Evolutionary conservation across 371 early-diverging fungal genomes (phyloP).

Genomic region (Mucor circinelloides): DNA sequence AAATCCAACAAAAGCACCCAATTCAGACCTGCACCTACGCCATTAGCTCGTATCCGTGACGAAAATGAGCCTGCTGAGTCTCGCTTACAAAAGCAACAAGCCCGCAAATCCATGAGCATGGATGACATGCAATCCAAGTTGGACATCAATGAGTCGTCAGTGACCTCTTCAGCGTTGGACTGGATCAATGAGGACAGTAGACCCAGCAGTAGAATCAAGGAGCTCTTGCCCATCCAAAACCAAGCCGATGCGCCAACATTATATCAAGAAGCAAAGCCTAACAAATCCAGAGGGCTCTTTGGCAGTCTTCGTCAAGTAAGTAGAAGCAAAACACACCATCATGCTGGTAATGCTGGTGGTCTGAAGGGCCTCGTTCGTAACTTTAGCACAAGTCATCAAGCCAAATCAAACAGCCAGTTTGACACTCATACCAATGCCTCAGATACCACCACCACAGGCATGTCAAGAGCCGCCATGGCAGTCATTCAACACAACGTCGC

Average conservation of each 20-base stretch:
- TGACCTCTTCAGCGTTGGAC: conserved; percentile 16
- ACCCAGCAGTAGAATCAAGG: neutral
- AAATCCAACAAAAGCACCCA: conserved; percentile 2
- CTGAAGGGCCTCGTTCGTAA: conserved; percentile 26
- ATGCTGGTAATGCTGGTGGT: neutral
- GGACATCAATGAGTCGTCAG: conserved; percentile 1
- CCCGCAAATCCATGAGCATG: conserved; percentile 17
- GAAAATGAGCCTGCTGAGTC: neutral
- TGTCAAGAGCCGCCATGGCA: conserved; percentile 35
- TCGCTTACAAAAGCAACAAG: neutral
- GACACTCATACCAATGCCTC: neutral
- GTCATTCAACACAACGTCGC: conserved; percentile 27
- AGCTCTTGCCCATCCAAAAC: neutral
- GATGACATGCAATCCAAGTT: conserved; percentile 1
- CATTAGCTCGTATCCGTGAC: neutral
- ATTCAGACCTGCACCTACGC: neutral
- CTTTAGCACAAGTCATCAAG: conserved; percentile 14
- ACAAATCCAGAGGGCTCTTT: conserved; percentile 19
- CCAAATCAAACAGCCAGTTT: neutral
- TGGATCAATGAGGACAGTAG: conserved; percentile 11
- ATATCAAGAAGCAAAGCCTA: neutral
- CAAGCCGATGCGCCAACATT: neutral
- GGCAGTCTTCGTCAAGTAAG: conserved; percentile 30
- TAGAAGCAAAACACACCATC: conserved; percentile 15
- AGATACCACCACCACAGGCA: conserved; percentile 1